Base-by-base conservation (phyloP, 495 filamentous ascomycete species). In the Symbiotaphrina buchneri region DNA sequence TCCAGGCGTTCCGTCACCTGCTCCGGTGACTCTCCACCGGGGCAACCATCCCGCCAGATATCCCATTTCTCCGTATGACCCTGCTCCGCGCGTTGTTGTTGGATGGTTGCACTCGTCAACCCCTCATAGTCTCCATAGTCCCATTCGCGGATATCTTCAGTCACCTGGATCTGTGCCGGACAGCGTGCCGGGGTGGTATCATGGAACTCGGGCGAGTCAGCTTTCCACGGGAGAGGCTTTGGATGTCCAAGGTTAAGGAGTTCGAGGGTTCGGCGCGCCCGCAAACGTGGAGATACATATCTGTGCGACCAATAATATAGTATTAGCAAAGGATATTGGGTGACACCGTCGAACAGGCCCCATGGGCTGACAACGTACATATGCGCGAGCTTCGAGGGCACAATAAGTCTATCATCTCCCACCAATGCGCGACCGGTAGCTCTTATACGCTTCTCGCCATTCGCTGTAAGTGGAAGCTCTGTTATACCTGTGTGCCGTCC, bases 101-200 rank as follows among this genome's bases (percentile, higher is more conserved):
- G 45, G 42, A 95, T 94, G 43, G 78, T 51, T 10, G 61, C 48
- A 33, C 63, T 74, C 5, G 77, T 90, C 47, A 91, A 66, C 2
- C 87, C 87, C 47, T 97, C 87, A 46, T 95, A 97, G 39, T 76
- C 68, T 7, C 87, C 87, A 41, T 97, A 97, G 52, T 91, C 80
- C 85, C 85, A 97, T 47, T 97, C 85, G 8, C 75, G 62, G 18
- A 94, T 69, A 29, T 75, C 69, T 36, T 83, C 66, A 0, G 77
- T 81, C 25, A 87, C 53, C 39, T 72, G 50, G 1, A 90, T 63
- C 10, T 51, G 44, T 0, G 62, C 63, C 27, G 62, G 49, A 3
- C 57, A 63, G 11, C 60, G 55, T 30, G 62, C 47, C 21, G 10
- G 45, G 45, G 4, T 52, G 28, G 28, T 58, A 64, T 3, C 48